Percentiles rank a stretch among this genome's conserved stretches.
Evolutionary conservation across 1,284 basidiomycete genomes (phyloP).

Genomic region (Boletus sp.): DNA sequence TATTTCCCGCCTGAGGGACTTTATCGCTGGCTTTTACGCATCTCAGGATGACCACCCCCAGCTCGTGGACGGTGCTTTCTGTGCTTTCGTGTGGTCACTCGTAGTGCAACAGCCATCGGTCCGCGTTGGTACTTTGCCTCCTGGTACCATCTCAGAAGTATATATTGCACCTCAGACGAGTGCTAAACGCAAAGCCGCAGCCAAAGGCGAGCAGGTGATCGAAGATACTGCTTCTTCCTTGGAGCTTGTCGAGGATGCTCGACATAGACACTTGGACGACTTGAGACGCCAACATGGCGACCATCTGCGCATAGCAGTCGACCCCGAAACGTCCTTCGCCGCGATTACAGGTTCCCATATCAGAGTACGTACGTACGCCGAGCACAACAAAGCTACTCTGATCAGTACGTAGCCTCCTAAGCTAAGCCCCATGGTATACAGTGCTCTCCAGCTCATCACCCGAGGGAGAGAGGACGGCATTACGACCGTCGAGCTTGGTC

Average conservation of each 20-base stretch:
- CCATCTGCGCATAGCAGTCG: conserved; percentile 72
- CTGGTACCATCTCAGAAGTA: conserved; percentile 62
- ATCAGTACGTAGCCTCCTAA: conserved; percentile 61
- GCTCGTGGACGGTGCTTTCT: conserved; percentile 74
- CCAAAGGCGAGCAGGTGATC: conserved; percentile 52
- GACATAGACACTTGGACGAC: conserved; percentile 53
- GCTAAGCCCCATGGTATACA: conserved; percentile 83
- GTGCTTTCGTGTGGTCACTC: conserved; percentile 79
- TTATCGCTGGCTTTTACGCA: conserved; percentile 66
- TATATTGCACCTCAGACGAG: conserved; percentile 75
- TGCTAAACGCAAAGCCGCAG: conserved; percentile 62
- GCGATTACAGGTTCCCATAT: conserved; percentile 85
- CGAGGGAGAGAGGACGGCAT: conserved; percentile 78
- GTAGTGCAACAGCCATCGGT: conserved; percentile 74
- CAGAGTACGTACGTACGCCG: conserved; percentile 50
- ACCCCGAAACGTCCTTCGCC: conserved; percentile 72
- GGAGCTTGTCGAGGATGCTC: conserved; percentile 56
- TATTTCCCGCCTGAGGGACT: conserved; percentile 67
- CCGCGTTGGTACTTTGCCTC: conserved; percentile 66
- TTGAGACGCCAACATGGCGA: conserved; percentile 60
- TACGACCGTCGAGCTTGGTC: conserved; percentile 77
- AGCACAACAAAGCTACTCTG: conserved; percentile 2
- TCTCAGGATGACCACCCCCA: conserved; percentile 49
- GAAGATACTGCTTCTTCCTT: conserved; percentile 51
- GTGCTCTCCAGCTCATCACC: conserved; percentile 84